Evolutionary conservation across 148 eudicot genomes (phyloP).

Genomic region (Chenopodium album): DNA sequence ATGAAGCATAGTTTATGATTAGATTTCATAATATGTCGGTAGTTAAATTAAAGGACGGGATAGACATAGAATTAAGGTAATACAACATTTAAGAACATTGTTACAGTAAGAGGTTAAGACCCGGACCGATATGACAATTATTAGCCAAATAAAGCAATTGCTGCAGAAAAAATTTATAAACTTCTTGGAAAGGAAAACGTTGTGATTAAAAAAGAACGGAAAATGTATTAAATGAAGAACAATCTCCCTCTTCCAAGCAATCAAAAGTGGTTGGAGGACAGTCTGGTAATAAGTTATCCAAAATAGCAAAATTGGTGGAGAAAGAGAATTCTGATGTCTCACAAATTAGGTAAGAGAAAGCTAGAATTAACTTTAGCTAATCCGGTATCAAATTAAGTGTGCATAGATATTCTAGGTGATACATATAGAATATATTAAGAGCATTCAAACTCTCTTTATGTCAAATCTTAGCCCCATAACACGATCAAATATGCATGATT

Average conservation of each 20-base stretch:
- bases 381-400: neutral
- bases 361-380: neutral
- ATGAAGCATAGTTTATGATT: neutral
- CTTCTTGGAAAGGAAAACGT: too few relatives aligned
- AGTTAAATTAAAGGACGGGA: neutral
- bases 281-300: too few relatives aligned
- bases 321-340: neutral
- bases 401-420: conserved; percentile 1
- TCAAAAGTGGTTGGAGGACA: neutral
- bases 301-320: neutral
- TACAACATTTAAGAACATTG: neutral
- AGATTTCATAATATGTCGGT: neutral
- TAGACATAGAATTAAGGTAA: too few relatives aligned
- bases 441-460: conserved; percentile 1
- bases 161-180: too few relatives aligned
- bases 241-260: neutral
- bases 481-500: neutral
- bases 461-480: conserved; percentile 1
- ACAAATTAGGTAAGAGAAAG: neutral
- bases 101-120: too few relatives aligned
- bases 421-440: neutral
- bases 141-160: too few relatives aligned
- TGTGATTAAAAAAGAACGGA: too few relatives aligned
- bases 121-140: neutral
- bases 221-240: too few relatives aligned